A percentile compares a stretch with the other conserved stretches of the same genome.
Conservation (phyloP, 306 rosid species). For the Mimosa pudica region DNA sequence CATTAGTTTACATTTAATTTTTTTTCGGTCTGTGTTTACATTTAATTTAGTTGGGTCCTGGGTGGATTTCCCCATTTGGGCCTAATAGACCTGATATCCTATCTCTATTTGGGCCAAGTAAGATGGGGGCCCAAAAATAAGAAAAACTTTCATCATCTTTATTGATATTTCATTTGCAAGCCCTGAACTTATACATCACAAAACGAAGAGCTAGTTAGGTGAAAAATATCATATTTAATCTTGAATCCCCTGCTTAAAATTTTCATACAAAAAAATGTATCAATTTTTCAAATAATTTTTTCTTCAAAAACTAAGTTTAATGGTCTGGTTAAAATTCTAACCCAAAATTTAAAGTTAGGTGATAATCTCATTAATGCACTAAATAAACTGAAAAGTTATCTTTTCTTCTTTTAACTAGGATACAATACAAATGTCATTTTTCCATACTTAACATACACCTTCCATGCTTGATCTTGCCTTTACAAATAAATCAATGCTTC, state of each 20-base stretch:
- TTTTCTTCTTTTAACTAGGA: too few relatives aligned
- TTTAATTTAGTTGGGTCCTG: background rate
- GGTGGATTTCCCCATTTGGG: background rate
- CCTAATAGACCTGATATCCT: background rate
- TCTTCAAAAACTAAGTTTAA: too few relatives aligned
- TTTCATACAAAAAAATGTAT: too few relatives aligned
- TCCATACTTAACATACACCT: background rate
- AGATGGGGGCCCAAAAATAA: background rate
- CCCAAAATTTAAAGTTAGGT: background rate
- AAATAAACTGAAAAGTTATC: too few relatives aligned
- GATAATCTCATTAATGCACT: background rate
- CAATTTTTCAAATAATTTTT: too few relatives aligned
- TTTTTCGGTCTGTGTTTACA: too few relatives aligned
- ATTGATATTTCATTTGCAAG: background rate
- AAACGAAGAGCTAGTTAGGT: too few relatives aligned
- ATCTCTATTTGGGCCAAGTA: background rate
- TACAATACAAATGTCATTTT: background rate
- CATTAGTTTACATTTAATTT: background rate
- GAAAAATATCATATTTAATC: too few relatives aligned
- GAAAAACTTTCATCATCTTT: background rate
- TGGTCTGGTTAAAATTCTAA: background rate
- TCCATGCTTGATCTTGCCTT: background rate
- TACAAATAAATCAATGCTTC: background rate
- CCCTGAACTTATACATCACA: background rate
- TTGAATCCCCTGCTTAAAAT: too few relatives aligned